Evolutionary conservation across 176 grass and related monocot genomes (phyloP).

Genomic region (Leersia perrieri): DNA sequence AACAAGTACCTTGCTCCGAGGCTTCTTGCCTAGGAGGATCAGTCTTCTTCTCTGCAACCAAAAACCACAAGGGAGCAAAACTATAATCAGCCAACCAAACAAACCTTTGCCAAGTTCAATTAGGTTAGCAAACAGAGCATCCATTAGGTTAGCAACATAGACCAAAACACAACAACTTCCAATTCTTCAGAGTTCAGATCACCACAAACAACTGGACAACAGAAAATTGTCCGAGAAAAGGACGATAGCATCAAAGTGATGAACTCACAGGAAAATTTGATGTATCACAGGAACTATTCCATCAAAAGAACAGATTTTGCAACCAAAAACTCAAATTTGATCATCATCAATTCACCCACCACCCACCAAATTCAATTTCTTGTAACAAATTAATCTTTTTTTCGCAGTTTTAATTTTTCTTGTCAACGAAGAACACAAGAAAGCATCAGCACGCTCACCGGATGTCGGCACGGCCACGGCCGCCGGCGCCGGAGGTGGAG

Average conservation of each 20-base stretch:
- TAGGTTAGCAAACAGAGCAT: background rate
- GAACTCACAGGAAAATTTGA: background rate
- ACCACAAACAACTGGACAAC: background rate
- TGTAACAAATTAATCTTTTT: background rate
- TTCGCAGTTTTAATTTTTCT: background rate
- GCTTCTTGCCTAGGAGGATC: constrained; percentile 46
- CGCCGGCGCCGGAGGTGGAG: background rate
- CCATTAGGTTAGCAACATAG: background rate
- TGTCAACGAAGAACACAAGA: background rate
- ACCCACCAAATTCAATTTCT: background rate
- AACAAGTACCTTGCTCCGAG: constrained; percentile 58
- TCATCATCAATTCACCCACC: background rate
- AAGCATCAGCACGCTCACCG: constrained; percentile 30
- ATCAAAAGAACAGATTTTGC: background rate
- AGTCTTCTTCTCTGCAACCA: constrained; percentile 47
- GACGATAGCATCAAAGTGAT: background rate
- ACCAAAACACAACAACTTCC: background rate
- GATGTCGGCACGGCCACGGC: constrained; percentile 2
- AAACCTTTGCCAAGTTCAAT: background rate
- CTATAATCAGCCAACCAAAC: constrained; percentile 1
- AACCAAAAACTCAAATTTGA: background rate
- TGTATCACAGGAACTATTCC: background rate
- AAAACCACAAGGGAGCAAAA: constrained; percentile 15
- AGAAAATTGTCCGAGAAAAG: background rate
- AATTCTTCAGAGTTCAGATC: background rate